Conservation (phyloP, 2,329 filamentous ascomycete genomes). For the Sclerotinia spermophila region DNA sequence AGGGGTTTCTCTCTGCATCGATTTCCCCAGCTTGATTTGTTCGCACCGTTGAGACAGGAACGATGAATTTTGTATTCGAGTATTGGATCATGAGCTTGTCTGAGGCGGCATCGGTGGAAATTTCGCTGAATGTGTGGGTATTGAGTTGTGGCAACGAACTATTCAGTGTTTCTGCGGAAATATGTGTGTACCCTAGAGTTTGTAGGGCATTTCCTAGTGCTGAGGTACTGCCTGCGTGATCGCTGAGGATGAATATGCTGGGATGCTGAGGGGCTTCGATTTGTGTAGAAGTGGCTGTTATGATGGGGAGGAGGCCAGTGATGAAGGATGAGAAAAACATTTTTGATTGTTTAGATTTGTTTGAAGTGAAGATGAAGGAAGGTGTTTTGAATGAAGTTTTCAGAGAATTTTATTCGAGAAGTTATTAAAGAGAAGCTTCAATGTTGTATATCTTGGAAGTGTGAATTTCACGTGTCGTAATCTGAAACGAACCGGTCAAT, state of each 20-base stretch:
- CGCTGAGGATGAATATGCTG: constrained; percentile 14
- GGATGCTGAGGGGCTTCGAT: not conserved
- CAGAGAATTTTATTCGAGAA: not conserved
- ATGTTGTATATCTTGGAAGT: not conserved
- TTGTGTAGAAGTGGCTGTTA: constrained; percentile 12
- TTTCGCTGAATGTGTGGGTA: constrained; percentile 6
- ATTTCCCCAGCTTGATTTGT: not conserved
- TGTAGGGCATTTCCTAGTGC: constrained; percentile 10
- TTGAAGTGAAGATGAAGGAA: not conserved
- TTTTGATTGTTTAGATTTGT: not conserved
- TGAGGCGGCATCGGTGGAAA: not conserved
- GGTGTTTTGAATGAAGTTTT: not conserved
- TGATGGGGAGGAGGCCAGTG: constrained; percentile 10
- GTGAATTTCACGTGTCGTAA: not conserved
- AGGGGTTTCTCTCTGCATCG: not conserved
- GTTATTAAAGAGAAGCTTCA: not conserved
- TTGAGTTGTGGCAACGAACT: constrained; percentile 1
- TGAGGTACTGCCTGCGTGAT: not conserved
- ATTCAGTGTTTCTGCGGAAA: constrained; percentile 4
- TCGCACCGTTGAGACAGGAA: not conserved
- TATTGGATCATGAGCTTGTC: constrained; percentile 5
- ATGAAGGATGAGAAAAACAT: constrained; percentile 19
- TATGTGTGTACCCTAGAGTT: constrained; percentile 8
- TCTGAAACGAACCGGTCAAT: not conserved
- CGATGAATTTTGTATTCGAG: constrained; percentile 14